These are phyloP conservation scores for Trichoderma pleuroti DNA, from an alignment of 2,329 filamentous ascomycete species.

Conservation along the genomic window DNA sequence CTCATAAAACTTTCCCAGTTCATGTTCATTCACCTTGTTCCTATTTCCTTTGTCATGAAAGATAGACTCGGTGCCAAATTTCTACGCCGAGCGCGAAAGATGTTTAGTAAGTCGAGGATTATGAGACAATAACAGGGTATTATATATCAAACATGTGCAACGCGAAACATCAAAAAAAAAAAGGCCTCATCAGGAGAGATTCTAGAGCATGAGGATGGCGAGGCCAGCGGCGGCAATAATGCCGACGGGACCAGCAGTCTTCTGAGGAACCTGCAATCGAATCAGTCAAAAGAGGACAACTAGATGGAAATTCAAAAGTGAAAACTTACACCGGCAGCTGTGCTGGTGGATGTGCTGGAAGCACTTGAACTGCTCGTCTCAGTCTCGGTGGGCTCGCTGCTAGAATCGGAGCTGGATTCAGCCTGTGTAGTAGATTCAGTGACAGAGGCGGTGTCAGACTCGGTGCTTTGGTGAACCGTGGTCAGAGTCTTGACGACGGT, in stretches of 20 bases:
- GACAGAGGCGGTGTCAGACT: conserved; percentile 22
- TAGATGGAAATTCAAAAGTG: no score
- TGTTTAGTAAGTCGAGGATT: conserved; percentile 27
- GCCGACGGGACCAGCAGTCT: conserved; percentile 45
- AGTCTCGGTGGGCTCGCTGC: conserved; percentile 9
- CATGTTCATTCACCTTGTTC: conserved; percentile 31
- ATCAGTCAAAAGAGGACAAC: background rate
- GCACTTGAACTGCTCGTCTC: conserved; percentile 15
- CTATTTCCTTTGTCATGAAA: conserved; percentile 27
- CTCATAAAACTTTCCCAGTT: conserved; percentile 30
- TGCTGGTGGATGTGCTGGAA: conserved; percentile 23
- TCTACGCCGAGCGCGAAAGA: conserved; percentile 23
- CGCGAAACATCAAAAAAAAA: conserved; percentile 26
- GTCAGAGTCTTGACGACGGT: conserved; percentile 29
- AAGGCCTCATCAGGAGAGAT: conserved; percentile 21
- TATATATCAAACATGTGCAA: conserved; percentile 43
- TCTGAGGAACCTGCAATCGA: conserved; percentile 33
- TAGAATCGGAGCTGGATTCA: conserved; percentile 20
- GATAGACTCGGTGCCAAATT: conserved; percentile 26
- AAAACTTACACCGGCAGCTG: conserved; percentile 32
- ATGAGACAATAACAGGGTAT: conserved; percentile 36
- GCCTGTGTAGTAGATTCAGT: conserved; percentile 20
- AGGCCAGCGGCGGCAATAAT: conserved; percentile 49
- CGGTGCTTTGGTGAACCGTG: conserved; percentile 25
- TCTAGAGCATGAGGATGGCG: conserved; percentile 47